Evolutionary conservation across 345 rosid genomes (phyloP), one percentile per base, ranked within the genome.

Genomic region (Aquilaria sinensis): DNA sequence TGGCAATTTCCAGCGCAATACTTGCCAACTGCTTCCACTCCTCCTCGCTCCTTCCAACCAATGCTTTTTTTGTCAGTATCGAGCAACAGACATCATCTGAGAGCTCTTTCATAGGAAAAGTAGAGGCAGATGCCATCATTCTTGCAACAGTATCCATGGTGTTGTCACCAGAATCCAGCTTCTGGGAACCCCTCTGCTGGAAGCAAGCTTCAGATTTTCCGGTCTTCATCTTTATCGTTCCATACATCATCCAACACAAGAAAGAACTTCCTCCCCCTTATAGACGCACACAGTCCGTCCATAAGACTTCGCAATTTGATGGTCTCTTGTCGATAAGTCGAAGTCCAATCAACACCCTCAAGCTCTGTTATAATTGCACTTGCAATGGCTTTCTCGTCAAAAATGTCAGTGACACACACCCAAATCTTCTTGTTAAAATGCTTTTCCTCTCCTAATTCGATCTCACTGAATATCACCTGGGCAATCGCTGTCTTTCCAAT

Each of bases 181-280:
- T 46, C 62, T 51, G 6, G 52, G 2, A 9, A 6, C 29, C 3
- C 51, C 62, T 3, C n/a, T 1, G 23, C 4, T 10, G 31, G 47
- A 12, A 59, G 30, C 12, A 9, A 0, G 12, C 10, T 16, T 46
- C 4, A 59, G 12, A 10, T n/a, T 1, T 46, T 33, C 62, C 51
- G 45, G 29, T n/a, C 9, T 5, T 29, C 32, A 23, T 10, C 12
- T 2, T 12, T 5, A 0, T 46, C 62, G 0, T 50, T 47, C 51
- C 62, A 47, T 10, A 56, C 60, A 56, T 56, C 60, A 56, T 56
- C 60, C n/a, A 56, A 6, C 13, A 32, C 60, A 32, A 59, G 62
- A 59, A 59, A 29, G 12, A 59, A 29, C 46, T 45, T 46, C 31
- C 31, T 12, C 10, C 49, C 31, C 45, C 13, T 9, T 12, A 32